Percentiles rank a stretch among this genome's conserved stretches.
phyloP scores from a whole-genome alignment of 495 filamentous ascomycete genomes.

The Neurospora sp. region DNA sequence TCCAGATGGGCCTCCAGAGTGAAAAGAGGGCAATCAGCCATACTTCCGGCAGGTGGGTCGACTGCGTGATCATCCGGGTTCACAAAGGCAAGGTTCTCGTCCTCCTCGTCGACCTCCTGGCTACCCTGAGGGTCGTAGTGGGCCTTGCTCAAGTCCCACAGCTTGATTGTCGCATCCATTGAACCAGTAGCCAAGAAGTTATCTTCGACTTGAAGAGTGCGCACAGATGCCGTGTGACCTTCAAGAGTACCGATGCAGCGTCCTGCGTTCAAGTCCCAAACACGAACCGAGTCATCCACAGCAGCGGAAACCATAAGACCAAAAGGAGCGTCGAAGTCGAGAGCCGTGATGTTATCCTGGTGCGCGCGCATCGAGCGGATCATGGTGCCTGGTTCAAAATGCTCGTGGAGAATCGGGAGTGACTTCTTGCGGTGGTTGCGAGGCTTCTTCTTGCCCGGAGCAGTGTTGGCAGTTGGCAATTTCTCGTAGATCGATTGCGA shows the following conservation, averaged over 20 bases:
- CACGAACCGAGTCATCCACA: slow-evolving; percentile 89
- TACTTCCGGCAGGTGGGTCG: slow-evolving; percentile 56
- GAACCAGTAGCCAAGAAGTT: slow-evolving; percentile 93
- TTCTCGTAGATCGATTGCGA: slow-evolving; percentile 96
- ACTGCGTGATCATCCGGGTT: slow-evolving; percentile 50
- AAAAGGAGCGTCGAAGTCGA: slow-evolving; percentile 95
- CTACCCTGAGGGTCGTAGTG: slow-evolving; percentile 51
- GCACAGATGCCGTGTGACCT: slow-evolving; percentile 89
- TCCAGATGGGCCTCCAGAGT: slow-evolving; percentile 84
- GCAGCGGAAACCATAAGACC: slow-evolving; percentile 93
- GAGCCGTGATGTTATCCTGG: slow-evolving; percentile 74
- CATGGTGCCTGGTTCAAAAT: slow-evolving; percentile 80
- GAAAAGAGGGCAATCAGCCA: slow-evolving; percentile 81
- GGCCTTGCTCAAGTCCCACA: slow-evolving; percentile 77
- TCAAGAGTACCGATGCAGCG: slow-evolving; percentile 84
- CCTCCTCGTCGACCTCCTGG: slow-evolving; percentile 52
- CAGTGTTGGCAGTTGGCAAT: slow-evolving; percentile 52
- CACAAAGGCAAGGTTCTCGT: slow-evolving; percentile 49
- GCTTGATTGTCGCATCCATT: slow-evolving; percentile 86
- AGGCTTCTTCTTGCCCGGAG: slow-evolving; percentile 48
- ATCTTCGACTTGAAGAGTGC: slow-evolving; percentile 88
- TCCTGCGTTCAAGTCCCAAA: slow-evolving; percentile 92
- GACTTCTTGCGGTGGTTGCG: slow-evolving; percentile 62
- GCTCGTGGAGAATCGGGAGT: slow-evolving; percentile 92
- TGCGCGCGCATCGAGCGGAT: slow-evolving; percentile 86